Conservation (phyloP, 176 grass and related monocot species). For the Dendrocalamus sinicus region DNA sequence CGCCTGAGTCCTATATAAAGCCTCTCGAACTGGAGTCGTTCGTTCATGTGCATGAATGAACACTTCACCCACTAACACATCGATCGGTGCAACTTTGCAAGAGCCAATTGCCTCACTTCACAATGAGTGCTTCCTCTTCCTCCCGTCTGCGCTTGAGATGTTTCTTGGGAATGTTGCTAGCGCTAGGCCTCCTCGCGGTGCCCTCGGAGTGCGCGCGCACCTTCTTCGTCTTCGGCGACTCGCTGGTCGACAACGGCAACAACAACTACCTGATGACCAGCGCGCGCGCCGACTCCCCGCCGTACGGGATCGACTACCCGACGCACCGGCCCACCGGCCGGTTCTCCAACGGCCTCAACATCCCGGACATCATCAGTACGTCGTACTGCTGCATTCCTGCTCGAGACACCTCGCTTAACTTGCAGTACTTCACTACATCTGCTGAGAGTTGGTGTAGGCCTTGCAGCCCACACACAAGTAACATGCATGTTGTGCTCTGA, state of each 20-base stretch:
- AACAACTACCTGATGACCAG: constrained; percentile 86
- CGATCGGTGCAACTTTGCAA: neutral
- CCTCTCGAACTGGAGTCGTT: neutral
- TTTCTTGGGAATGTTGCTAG: neutral
- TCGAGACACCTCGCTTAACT: neutral
- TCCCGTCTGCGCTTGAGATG: too few species aligned
- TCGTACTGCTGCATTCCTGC: neutral
- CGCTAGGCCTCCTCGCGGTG: neutral
- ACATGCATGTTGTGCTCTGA: neutral
- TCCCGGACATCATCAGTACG: constrained; percentile 94
- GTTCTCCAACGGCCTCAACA: constrained; percentile 92
- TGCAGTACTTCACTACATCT: too few species aligned
- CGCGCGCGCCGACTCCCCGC: constrained; percentile 78
- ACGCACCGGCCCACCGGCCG: constrained; percentile 69
- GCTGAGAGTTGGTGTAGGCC: too few species aligned
- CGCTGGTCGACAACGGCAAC: constrained; percentile 95
- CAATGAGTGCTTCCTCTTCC: neutral
- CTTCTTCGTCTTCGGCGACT: constrained; percentile 96
- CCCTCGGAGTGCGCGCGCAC: constrained; percentile 62
- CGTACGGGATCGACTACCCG: constrained; percentile 91
- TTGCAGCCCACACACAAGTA: neutral
- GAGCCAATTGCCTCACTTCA: neutral
- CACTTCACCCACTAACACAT: neutral
- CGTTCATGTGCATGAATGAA: neutral
- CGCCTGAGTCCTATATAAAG: constrained; percentile 6